Base-by-base conservation (phyloP, 2,329 filamentous ascomycete species). In the Rhytidhysteron rufulum region DNA sequence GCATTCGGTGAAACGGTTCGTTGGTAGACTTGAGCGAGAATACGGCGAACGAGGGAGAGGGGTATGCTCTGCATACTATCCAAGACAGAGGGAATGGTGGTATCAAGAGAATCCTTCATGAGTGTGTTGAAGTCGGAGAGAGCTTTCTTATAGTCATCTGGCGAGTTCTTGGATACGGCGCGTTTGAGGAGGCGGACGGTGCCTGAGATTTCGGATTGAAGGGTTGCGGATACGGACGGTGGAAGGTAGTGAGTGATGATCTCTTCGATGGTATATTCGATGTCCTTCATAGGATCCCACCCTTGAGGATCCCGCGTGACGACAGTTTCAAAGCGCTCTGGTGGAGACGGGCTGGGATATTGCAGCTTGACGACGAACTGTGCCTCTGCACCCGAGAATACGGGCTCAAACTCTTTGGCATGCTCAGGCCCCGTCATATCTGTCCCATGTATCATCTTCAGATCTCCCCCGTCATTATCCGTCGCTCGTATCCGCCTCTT, bases 1-100 rank as follows among this genome's bases (percentile, higher is more conserved):
- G 95, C 88, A 45, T 86, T 82, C 5, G 88, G 90, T 2, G 90
- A 93, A 6, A 98, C 93, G 4, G 88, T 95, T 37, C 93, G 87
- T 55, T 90, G 83, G 68, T 96, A 97, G 17, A 88, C 85, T 62
- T 98, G 90, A 40, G 79, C 82, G 31, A 95, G 77, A 53, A 96
- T 91, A 50, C 88, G 83, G 50, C 86, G 82, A 34, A 90, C 82
- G 9, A 69, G 61, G 37, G 55, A 79, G 31, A 86, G 74, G 5
- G 86, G 82, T 15, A 96, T 71, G 34, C 78, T 75, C 54, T 85
- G 83, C 60, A 80, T 80, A 34, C 71, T 69, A 49, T 86, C 79
- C 34, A 97, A 74, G 50, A 86, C 85, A 51, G 77, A 80, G 16
- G 81, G 77, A 45, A 97, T 80, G 8, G 79, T 80, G 30, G 87